phyloP scores from a whole-genome alignment of 1,284 basidiomycete species.

The Pseudozyma tsukubaensis region DNA sequence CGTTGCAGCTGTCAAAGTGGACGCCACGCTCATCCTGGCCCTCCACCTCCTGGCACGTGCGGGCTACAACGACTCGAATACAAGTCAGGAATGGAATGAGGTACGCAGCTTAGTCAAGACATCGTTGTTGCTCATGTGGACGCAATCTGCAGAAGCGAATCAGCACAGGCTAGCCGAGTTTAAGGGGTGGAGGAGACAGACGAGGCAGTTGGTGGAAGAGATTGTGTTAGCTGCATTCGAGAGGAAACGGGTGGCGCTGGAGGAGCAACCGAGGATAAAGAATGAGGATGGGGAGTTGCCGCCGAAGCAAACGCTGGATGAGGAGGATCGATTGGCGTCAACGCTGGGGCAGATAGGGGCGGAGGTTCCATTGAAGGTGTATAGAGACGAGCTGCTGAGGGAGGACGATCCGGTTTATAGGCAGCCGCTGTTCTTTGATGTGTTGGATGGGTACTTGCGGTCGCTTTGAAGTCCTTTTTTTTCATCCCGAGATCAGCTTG shows the following conservation, averaged over 20 bases:
- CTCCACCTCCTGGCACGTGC: conserved; percentile 25
- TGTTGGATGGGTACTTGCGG: conserved; percentile 22
- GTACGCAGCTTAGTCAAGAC: conserved; percentile 21
- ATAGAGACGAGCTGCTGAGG: conserved; percentile 24
- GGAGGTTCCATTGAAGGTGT: conserved; percentile 17
- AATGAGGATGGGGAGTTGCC: conserved; percentile 27
- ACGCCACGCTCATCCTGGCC: conserved; percentile 36
- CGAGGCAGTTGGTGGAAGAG: conserved; percentile 32
- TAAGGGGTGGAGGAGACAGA: conserved; percentile 17
- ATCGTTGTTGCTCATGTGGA: conserved; percentile 38
- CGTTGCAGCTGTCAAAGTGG: conserved; percentile 22
- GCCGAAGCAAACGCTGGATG: conserved; percentile 9
- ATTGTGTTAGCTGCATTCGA: conserved; percentile 27
- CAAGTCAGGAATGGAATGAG: conserved; percentile 13
- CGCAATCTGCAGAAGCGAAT: conserved; percentile 14
- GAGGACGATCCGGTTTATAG: conserved; percentile 6
- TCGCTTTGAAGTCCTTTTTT: conserved; percentile 3
- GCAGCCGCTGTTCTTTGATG: conserved; percentile 28
- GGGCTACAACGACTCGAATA: conserved; percentile 23
- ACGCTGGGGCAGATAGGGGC: conserved; percentile 12
- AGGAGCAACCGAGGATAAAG: conserved; percentile 26
- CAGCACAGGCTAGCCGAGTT: conserved; percentile 15
- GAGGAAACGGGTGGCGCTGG: conserved; percentile 19
- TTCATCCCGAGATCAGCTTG: no score
- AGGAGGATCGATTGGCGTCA: conserved; percentile 26